A percentile compares a stretch with the other conserved stretches of the same genome.
phyloP scores from a whole-genome alignment of 2,329 filamentous ascomycete genomes.

The Davidsoniella virescens region DNA sequence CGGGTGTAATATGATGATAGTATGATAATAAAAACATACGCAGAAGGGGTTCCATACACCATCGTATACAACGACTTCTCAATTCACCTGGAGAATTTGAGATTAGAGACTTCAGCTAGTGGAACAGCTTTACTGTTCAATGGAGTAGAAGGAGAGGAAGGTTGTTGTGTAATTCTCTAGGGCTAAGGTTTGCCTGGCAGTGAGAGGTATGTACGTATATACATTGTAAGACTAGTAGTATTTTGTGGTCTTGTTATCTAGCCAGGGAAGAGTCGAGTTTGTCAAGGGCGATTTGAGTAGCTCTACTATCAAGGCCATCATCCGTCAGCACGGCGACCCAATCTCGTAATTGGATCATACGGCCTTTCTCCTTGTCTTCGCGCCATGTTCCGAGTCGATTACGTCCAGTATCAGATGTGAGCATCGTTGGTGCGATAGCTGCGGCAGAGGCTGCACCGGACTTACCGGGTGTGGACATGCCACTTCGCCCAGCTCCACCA shows the following conservation, averaged over 20 bases:
- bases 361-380: slow-evolving; percentile 62
- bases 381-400: slow-evolving; percentile 58
- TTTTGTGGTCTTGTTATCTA: slow-evolving; percentile 17
- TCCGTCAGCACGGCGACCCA: slow-evolving; percentile 64
- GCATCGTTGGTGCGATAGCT: slow-evolving; percentile 19
- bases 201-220: too few relatives aligned
- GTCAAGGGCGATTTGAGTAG: slow-evolving; percentile 42
- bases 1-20: too few relatives aligned
- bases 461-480: slow-evolving; percentile 34
- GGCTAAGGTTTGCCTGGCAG: too few relatives aligned
- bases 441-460: slow-evolving; percentile 19
- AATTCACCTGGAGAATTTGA: too few relatives aligned
- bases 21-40: too few relatives aligned
- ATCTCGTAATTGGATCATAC: slow-evolving; percentile 70
- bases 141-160: too few relatives aligned
- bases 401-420: slow-evolving; percentile 38
- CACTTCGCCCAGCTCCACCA: slow-evolving; percentile 22
- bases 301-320: slow-evolving; percentile 51
- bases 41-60: too few relatives aligned
- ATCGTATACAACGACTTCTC: too few relatives aligned
- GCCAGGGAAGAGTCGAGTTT: slow-evolving; percentile 34
- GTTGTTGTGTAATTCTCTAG: too few relatives aligned
- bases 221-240: not conserved
- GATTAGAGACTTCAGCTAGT: too few relatives aligned
- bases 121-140: too few relatives aligned